Percentiles rank a stretch among this genome's conserved stretches.
Conservation (phyloP, 306 rosid genomes). For the Herpetospermum pedunculosum region DNA sequence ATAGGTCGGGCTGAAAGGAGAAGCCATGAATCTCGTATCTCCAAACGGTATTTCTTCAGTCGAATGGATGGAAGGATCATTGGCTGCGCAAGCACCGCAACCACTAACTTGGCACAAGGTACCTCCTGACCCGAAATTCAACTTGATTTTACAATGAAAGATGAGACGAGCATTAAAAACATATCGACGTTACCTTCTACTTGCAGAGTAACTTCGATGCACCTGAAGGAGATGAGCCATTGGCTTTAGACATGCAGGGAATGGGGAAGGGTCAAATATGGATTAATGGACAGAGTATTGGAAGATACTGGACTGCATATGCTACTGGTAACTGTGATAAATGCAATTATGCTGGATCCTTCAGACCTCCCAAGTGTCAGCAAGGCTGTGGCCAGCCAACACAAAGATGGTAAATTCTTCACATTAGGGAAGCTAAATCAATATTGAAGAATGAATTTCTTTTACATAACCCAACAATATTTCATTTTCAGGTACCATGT, state of each 20-base stretch:
- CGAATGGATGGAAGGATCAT: slow-evolving; percentile 66
- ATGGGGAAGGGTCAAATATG: slow-evolving; percentile 99
- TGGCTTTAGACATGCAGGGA: slow-evolving; percentile 90
- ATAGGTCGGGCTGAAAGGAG: slow-evolving; percentile 96
- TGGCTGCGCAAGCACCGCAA: slow-evolving; percentile 50
- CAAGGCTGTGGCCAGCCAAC: slow-evolving; percentile 88
- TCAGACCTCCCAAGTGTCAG: slow-evolving; percentile 81
- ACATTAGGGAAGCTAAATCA: neutral
- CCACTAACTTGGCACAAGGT: slow-evolving; percentile 99
- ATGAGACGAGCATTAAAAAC: neutral
- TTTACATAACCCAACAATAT: slow-evolving; percentile 5
- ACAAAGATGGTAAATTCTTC: slow-evolving; percentile 61
- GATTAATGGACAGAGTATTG: slow-evolving; percentile 88
- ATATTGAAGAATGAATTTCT: neutral
- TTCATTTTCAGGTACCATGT: slow-evolving; percentile 79
- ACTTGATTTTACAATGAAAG: slow-evolving; percentile 1
- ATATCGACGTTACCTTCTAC: slow-evolving; percentile 11
- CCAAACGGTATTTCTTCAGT: slow-evolving; percentile 66
- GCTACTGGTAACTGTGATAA: slow-evolving; percentile 64
- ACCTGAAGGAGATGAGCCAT: slow-evolving; percentile 80
- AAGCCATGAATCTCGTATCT: slow-evolving; percentile 79
- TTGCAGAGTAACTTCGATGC: slow-evolving; percentile 66
- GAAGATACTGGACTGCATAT: slow-evolving; percentile 89
- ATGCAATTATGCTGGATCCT: slow-evolving; percentile 66
- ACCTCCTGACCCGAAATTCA: slow-evolving; percentile 1